Conservation (phyloP, 805 yeast species). For the Schwanniomyces vanrijiae region DNA sequence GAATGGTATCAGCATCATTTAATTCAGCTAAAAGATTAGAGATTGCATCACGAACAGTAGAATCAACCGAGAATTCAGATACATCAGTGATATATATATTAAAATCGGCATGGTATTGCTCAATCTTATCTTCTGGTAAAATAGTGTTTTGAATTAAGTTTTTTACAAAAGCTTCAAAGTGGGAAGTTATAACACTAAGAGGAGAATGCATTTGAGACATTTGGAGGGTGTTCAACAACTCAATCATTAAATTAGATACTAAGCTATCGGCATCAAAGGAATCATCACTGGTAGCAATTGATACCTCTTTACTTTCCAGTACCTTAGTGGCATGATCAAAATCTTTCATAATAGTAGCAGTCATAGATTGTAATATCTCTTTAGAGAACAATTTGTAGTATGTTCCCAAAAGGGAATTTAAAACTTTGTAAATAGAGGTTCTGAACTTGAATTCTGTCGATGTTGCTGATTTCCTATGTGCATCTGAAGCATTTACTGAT, state of each 20-base stretch:
- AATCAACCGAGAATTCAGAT: slow-evolving; percentile 60
- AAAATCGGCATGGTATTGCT: slow-evolving; percentile 58
- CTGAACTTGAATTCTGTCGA: slow-evolving; percentile 20
- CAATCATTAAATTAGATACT: slow-evolving; percentile 25
- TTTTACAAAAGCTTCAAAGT: slow-evolving; percentile 19
- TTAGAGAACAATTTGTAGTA: slow-evolving; percentile 24
- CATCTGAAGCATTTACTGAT: slow-evolving; percentile 8
- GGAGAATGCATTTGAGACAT: slow-evolving; percentile 25
- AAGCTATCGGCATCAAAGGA: slow-evolving; percentile 16
- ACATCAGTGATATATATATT: slow-evolving; percentile 73
- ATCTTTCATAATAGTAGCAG: slow-evolving; percentile 21
- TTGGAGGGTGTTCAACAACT: slow-evolving; percentile 31
- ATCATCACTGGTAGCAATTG: slow-evolving; percentile 12
- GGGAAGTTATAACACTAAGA: slow-evolving; percentile 18
- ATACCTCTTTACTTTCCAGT: slow-evolving; percentile 5
- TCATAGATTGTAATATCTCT: slow-evolving; percentile 13
- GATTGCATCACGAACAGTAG: slow-evolving; percentile 58
- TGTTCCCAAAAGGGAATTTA: slow-evolving; percentile 23
- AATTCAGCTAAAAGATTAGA: slow-evolving; percentile 56
- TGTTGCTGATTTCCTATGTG: neutral
- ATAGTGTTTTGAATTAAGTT: slow-evolving; percentile 38
- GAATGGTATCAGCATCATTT: slow-evolving; percentile 37
- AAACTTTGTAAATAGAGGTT: slow-evolving; percentile 26
- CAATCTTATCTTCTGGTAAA: slow-evolving; percentile 42
- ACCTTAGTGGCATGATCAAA: slow-evolving; percentile 16